Base-by-base conservation (phyloP, 345 rosid species). In the Eutrema heterophyllum region DNA sequence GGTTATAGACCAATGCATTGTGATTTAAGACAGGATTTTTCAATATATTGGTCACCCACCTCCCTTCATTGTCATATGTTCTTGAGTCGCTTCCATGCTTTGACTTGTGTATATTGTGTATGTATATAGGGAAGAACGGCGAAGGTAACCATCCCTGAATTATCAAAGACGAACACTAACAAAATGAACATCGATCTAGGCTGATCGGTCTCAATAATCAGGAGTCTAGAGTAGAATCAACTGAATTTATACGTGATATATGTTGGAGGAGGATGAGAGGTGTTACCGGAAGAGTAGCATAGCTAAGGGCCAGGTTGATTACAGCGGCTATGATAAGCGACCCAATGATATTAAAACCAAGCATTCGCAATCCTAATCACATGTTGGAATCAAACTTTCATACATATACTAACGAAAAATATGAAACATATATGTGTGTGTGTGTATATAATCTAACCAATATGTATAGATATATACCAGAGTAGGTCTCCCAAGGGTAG, bases 401-500 rank as follows among this genome's bases (percentile, higher is more conserved):
- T 13, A 51, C 10, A 36, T 15, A 18, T 6, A 30, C 49, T 32
- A 54, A 72, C 8, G 14, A 18, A 14, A 67, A 11, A 18, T 1
- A 40, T 18, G 48, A 59, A 32, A 29, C 30, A 29, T 29, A 1
- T 6, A 53, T n/a, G 14, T 9, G 41, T 60, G 4, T 56, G 21
- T 35, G 27, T 15, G 5, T 33, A 33, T 52, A n/a, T 43, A 1
- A 9, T 16, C 5, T 32, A 69, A 15, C 39, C 27, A 30, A 57
- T 36, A 38, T 39, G 18, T 44, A 9, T 14, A 39, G 38, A 41
- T 9, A 12, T 27, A 43, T 50, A 90, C 99, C 94, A 48, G 81
- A 33, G 67, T 84, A 95, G 64, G 97, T 95, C 78, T 92, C 99
- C 99, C 96, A 90, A n/a, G 99, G 98, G 48, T 95, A 95, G 62